Percentiles rank a stretch among this genome's conserved stretches.
These are phyloP conservation scores for Aspergillus amoenus DNA, from an alignment of 2,329 filamentous ascomycete genomes.

Conservation along the genomic window DNA sequence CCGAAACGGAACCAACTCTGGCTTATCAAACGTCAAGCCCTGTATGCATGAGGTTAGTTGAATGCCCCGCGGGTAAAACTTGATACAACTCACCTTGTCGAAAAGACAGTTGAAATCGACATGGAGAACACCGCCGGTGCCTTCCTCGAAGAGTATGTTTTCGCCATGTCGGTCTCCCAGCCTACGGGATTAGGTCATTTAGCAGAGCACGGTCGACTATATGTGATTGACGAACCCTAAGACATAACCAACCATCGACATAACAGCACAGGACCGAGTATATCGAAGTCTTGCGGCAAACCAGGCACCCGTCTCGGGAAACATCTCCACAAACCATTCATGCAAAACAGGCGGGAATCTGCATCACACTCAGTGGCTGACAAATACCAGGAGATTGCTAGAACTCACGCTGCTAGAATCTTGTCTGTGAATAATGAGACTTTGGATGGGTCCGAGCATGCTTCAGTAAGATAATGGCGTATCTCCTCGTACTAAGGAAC, in stretches of 20 bases:
- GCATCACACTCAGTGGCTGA: constrained; percentile 18
- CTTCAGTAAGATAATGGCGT: constrained; percentile 60
- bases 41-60: constrained; percentile 13
- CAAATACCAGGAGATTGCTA: background rate
- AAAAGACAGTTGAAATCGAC: constrained; percentile 99
- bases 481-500: constrained; percentile 66
- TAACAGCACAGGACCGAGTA: constrained; percentile 91
- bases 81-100: constrained; percentile 62
- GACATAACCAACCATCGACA: constrained; percentile 99
- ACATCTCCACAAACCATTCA: constrained; percentile 94
- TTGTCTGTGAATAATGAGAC: constrained; percentile 69
- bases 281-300: constrained; percentile 85
- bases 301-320: constrained; percentile 90
- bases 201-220: background rate
- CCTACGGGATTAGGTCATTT: constrained; percentile 34
- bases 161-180: constrained; percentile 95
- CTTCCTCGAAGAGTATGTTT: constrained; percentile 93
- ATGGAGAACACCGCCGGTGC: constrained; percentile 90
- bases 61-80: background rate
- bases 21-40: constrained; percentile 89
- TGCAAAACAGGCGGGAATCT: constrained; percentile 82
- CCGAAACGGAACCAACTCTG: constrained; percentile 92
- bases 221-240: constrained; percentile 55
- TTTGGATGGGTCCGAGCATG: constrained; percentile 63
- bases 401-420: constrained; percentile 48